Percentiles rank a stretch among this genome's conserved stretches.
phyloP scores from a whole-genome alignment of 768 basidiomycete species.

The Pluteus cervinus region DNA sequence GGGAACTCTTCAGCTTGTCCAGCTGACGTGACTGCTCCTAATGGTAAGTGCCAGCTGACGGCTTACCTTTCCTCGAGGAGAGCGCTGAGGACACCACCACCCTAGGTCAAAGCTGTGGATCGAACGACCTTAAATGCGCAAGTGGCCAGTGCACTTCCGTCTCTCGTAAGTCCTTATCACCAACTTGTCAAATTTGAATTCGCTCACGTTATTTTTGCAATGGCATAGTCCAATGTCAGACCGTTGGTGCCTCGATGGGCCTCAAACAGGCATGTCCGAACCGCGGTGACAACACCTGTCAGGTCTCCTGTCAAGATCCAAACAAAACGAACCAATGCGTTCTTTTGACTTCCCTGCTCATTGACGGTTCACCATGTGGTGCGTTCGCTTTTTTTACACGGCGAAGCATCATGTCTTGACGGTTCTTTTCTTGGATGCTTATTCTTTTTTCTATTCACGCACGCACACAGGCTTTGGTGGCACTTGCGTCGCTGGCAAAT shows the following conservation, averaged over 20 bases:
- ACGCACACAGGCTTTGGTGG: conserved; percentile 70
- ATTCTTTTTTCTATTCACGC: conserved; percentile 7
- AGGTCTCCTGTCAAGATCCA: conserved; percentile 79
- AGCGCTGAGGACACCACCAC: conserved; percentile 1
- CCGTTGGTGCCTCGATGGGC: conserved; percentile 65
- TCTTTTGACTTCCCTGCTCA: conserved; percentile 59
- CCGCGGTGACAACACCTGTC: conserved; percentile 59
- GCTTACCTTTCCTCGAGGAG: conserved; percentile 4
- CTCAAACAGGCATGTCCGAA: conserved; percentile 62
- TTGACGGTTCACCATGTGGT: conserved; percentile 86
- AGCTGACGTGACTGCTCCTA: conserved; percentile 48
- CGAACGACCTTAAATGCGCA: conserved; percentile 61
- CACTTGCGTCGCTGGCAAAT: conserved; percentile 54
- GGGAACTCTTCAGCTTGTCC: conserved; percentile 74
- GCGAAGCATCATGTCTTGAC: conserved; percentile 1
- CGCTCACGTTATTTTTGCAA: conserved; percentile 11
- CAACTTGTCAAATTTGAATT: too few species aligned
- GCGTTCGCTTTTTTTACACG: conserved; percentile 17
- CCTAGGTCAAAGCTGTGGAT: conserved; percentile 61
- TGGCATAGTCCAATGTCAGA: conserved; percentile 64
- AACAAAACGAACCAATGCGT: conserved; percentile 53
- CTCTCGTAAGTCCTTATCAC: conserved; percentile 48
- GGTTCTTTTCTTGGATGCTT: conserved; percentile 9
- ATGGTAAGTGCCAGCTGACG: conserved; percentile 39
- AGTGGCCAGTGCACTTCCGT: conserved; percentile 75